These are phyloP conservation scores for Sarcodon sp. DNA, from an alignment of 768 basidiomycete species.

Conservation along the genomic window DNA sequence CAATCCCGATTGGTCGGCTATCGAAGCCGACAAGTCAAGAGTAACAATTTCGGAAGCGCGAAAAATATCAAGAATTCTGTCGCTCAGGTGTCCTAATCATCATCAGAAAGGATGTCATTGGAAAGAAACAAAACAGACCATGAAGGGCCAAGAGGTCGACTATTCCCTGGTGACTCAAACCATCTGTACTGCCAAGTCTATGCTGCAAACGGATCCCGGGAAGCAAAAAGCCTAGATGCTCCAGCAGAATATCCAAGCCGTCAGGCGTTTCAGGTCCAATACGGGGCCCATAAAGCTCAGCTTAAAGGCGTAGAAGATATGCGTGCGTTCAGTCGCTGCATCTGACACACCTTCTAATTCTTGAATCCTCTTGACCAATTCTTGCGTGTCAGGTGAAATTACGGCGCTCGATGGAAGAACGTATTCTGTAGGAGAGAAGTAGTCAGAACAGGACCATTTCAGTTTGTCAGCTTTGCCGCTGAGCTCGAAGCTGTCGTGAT, in stretches of 20 bases:
- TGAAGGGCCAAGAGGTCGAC: slow-evolving; percentile 18
- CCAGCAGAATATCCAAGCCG: slow-evolving; percentile 21
- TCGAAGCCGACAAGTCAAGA: slow-evolving; percentile 33
- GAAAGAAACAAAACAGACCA: slow-evolving; percentile 2
- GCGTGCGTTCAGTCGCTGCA: neutral
- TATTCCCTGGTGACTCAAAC: slow-evolving; percentile 28
- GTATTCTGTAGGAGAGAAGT: neutral
- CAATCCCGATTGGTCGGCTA: slow-evolving; percentile 34
- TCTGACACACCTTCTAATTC: slow-evolving; percentile 15
- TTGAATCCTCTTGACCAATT: neutral
- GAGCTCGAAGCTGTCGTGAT: slow-evolving; percentile 19
- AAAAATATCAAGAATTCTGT: slow-evolving; percentile 29
- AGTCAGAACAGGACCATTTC: neutral
- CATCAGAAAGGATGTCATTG: neutral
- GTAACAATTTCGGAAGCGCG: slow-evolving; percentile 29
- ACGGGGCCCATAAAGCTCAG: slow-evolving; percentile 26
- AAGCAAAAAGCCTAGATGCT: slow-evolving; percentile 26
- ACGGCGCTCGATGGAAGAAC: neutral
- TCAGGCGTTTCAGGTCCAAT: slow-evolving; percentile 29
- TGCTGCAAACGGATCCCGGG: slow-evolving; percentile 36
- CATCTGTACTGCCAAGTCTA: slow-evolving; percentile 19
- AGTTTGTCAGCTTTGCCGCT: slow-evolving; percentile 13
- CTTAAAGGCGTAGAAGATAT: slow-evolving; percentile 14
- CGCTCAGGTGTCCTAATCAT: slow-evolving; percentile 32
- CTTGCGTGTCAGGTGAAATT: neutral